Evolutionary conservation across 2,329 filamentous ascomycete species (phyloP), one percentile per base, ranked within the genome.

Genomic region (Stagonosporopsis cucurbitacearum): DNA sequence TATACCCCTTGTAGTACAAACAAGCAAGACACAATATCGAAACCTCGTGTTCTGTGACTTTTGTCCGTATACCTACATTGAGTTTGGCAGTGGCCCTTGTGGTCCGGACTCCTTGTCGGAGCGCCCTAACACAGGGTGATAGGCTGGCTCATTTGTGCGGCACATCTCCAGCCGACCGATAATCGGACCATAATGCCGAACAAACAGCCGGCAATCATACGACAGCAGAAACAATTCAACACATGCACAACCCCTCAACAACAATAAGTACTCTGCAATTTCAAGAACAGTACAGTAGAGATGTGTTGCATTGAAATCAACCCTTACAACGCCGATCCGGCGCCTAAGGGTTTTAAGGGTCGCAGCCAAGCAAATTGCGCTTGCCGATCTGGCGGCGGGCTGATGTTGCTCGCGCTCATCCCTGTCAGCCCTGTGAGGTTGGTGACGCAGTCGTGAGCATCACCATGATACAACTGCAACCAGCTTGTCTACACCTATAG

Each of bases 401-500:
- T 45, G 28, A 12, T 30, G 19, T 39, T 52, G 48, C 28, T 25
- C 47, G 25, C 51, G 36, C 28, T 46, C 47, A 56, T 46, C 57
- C 45, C 32, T 59, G 57, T 50, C 53, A 60, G 57, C 57, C 57
- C 45, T 57, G 52, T 37, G 40, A 39, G 43, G 32, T 41, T 30
- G 42, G 46, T 57, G 57, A 60, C 57, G 57, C 57, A 56, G 54
- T 60, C 46, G 47, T 54, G 33, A 51, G 37, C 54, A 57, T 52
- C 46, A 54, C 53, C 43, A 54, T 48, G 25, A 47, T 43, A 32
- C 53, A 33, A 47, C 36, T 22, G 22, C 47, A 26, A 8, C 15
- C 47, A 26, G 12, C 15, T 28, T 36, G 40, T 30, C 37, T 20
- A 28, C 32, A 43, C 17, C 22, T 25, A 36, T 41, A 43, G n/a